phyloP scores from a whole-genome alignment of 2,329 filamentous ascomycete species.

The Aspergillus sp. region DNA sequence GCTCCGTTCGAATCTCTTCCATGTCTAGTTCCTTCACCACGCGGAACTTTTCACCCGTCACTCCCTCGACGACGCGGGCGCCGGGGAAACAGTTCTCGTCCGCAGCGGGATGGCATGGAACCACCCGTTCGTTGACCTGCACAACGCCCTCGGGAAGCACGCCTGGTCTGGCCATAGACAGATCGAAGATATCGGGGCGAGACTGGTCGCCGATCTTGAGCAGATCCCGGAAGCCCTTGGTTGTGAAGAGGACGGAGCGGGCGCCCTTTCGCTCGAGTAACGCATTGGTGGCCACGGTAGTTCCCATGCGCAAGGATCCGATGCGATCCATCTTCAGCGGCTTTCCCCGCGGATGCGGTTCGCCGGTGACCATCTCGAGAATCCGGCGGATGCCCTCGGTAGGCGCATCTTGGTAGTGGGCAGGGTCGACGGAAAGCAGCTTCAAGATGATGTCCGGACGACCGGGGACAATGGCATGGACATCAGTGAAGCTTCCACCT shows the following conservation, averaged over 20 bases:
- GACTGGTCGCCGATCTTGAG: conserved; percentile 85
- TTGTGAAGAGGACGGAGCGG: conserved; percentile 76
- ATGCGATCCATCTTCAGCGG: conserved; percentile 28
- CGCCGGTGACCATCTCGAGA: conserved; percentile 28
- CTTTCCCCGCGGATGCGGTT: conserved; percentile 25
- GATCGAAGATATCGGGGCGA: conserved; percentile 79
- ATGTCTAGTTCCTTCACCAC: conserved; percentile 53
- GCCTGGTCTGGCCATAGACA: conserved; percentile 76
- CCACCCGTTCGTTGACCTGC: conserved; percentile 81
- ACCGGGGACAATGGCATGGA: conserved; percentile 29
- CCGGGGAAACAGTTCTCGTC: conserved; percentile 67
- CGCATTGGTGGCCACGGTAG: conserved; percentile 86
- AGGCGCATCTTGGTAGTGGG: conserved; percentile 46
- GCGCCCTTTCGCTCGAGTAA: conserved; percentile 83
- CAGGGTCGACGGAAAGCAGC: conserved; percentile 31
- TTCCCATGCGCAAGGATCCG: conserved; percentile 72
- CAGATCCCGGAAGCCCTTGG: conserved; percentile 78
- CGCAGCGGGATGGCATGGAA: conserved; percentile 50
- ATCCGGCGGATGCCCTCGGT: conserved; percentile 74
- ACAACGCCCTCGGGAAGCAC: conserved; percentile 75
- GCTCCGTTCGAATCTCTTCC: conserved; percentile 46
- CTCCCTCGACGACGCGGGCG: conserved; percentile 49
- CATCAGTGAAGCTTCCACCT: conserved; percentile 34
- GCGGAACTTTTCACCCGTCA: conserved; percentile 57
- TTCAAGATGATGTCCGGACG: conserved; percentile 31